These are phyloP conservation scores for Papilionanthe hybrid DNA, from an alignment of 116 monocot genomes.

Conservation along the genomic window DNA sequence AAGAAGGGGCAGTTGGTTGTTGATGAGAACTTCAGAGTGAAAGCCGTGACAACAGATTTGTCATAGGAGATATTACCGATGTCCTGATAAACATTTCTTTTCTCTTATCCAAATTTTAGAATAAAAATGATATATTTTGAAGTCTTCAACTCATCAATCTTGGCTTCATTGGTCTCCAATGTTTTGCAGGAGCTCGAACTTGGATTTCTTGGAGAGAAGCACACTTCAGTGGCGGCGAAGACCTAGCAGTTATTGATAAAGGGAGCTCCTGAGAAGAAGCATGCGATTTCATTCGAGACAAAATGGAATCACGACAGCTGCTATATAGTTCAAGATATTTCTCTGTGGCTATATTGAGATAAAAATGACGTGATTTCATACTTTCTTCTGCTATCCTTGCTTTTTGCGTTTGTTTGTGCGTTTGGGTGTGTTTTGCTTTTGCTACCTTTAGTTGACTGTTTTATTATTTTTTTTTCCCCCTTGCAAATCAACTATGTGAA, in stretches of 20 bases:
- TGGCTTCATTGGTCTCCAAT: neutral
- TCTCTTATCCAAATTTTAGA: no score
- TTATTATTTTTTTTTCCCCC: no score
- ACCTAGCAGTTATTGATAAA: constrained; percentile 45
- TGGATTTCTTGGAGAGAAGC: constrained; percentile 54
- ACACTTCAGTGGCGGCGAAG: constrained; percentile 44
- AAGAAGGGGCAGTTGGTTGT: constrained; percentile 46
- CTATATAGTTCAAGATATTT: neutral
- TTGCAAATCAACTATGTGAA: neutral
- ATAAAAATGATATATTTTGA: neutral
- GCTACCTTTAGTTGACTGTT: neutral
- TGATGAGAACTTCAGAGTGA: constrained; percentile 47
- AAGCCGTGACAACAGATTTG: constrained; percentile 41
- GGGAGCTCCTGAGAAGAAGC: constrained; percentile 26
- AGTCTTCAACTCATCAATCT: neutral
- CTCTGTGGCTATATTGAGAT: neutral
- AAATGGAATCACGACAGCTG: neutral
- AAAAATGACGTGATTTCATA: no score
- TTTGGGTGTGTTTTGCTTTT: neutral
- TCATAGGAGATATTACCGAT: constrained; percentile 61
- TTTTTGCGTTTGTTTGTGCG: neutral
- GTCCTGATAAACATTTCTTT: constrained; percentile 30
- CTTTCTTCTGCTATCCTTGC: no score
- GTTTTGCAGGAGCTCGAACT: constrained; percentile 50
- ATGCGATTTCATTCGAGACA: constrained; percentile 31